Conservation (phyloP, 1,139 yeast species). For the Magnusiomyces paraingens region DNA sequence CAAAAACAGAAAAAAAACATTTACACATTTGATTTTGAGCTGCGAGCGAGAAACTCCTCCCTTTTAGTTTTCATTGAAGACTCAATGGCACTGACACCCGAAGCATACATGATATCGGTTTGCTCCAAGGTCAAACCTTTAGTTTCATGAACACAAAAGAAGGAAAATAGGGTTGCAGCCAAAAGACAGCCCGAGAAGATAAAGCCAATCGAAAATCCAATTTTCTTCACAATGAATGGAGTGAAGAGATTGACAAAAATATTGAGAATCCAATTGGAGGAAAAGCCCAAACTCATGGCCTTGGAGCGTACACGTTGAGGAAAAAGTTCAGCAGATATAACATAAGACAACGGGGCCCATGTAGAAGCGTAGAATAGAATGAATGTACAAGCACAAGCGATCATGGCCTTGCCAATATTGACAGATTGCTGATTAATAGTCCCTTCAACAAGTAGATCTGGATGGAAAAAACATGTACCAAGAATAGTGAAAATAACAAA, state of each 20-base stretch:
- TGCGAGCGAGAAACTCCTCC: not conserved
- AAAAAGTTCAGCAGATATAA: conserved; percentile 68
- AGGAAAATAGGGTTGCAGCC: conserved; percentile 45
- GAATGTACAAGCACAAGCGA: conserved; percentile 69
- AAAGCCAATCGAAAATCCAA: conserved; percentile 64
- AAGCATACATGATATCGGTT: conserved; percentile 49
- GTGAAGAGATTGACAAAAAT: conserved; percentile 62
- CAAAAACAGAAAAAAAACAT: no score
- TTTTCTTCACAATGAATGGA: conserved; percentile 63
- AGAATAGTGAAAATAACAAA: conserved; percentile 60
- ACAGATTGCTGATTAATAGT: conserved; percentile 16
- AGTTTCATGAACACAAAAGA: conserved; percentile 64
- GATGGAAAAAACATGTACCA: conserved; percentile 40
- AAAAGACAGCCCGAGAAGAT: conserved; percentile 44
- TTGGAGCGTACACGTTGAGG: conserved; percentile 74
- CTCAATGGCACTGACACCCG: conserved; percentile 4
- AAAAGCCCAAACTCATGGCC: conserved; percentile 69
- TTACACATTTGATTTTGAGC: no score
- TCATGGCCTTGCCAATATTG: conserved; percentile 67
- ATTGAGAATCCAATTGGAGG: conserved; percentile 75
- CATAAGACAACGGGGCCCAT: conserved; percentile 83
- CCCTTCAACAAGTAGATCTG: conserved; percentile 23
- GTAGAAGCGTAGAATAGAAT: conserved; percentile 79
- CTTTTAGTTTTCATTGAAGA: not conserved
- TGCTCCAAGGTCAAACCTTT: conserved; percentile 72